Evolutionary conservation across 1,284 basidiomycete genomes (phyloP), one percentile per base, ranked within the genome.

Genomic region (Puccinia novopanici): DNA sequence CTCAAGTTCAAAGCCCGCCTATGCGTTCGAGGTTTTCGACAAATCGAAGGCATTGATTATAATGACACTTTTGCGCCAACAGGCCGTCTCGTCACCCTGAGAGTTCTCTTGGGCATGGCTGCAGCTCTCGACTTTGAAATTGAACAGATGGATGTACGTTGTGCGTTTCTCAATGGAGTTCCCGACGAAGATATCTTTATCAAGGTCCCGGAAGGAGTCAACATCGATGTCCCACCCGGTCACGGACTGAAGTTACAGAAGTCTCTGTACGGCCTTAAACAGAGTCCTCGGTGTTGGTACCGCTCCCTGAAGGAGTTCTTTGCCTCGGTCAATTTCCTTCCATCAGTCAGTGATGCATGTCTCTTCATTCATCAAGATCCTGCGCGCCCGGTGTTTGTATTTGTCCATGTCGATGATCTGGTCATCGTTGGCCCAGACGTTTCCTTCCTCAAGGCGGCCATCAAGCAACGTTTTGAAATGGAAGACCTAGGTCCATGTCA

Each of bases 331-430:
- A 48, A 27, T 45, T 67, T 76, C 48, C 9, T n/a, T n/a, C n/a
- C n/a, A n/a, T n/a, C n/a, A n/a, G n/a, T n/a, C n/a, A n/a, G n/a
- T n/a, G n/a, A n/a, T 54, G 59, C 75, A 6, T 63, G 59, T 34
- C 27, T 76, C 1, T 67, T 65, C 34, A 2, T 22, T n/a, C 37
- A 68, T 22, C n/a, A 27, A 27, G 37, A 42, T n/a, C 40, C 42
- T 8, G 2, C 9, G 2, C 13, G 24, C n/a, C 45, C 45, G 3
- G 45, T 37, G 24, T 68, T 68, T 37, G 75, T 77, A 4, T 54
- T 40, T 77, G 48, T 77, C 27, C 75, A 77, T 30, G 59, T 77
- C 2, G 45, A 77, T 30, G 63, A 77, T n/a, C 34, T 65, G 17
- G 48, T 68, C 12, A 77, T 77, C 10, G 24, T 22, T 4, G 75